Evolutionary conservation across 768 basidiomycete genomes (phyloP).

Genomic region (Suillus tomentosus): DNA sequence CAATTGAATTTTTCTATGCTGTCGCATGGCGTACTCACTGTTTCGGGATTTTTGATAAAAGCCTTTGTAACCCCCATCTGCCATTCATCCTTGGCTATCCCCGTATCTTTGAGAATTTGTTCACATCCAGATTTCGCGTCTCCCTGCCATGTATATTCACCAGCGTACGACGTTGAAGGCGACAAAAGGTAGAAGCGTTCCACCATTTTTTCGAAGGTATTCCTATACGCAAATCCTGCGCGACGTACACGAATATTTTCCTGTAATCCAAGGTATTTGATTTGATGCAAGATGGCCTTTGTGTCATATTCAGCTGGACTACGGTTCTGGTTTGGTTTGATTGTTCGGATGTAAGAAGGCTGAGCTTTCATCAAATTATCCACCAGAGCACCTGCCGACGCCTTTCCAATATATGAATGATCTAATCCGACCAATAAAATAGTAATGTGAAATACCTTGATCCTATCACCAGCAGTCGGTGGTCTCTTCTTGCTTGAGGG

Average conservation of each 20-base stretch:
- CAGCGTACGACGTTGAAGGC: conserved; percentile 94
- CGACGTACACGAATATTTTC: conserved; percentile 98
- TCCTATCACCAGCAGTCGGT: conserved; percentile 96
- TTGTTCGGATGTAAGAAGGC: conserved; percentile 98
- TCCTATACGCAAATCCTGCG: conserved; percentile 97
- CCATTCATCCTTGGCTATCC: conserved; percentile 97
- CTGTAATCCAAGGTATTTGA: conserved; percentile 97
- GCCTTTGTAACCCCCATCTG: conserved; percentile 99
- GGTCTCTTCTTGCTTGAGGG: conserved; percentile 97
- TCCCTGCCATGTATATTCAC: conserved; percentile 96
- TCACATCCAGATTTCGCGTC: conserved; percentile 90
- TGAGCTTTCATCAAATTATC: conserved; percentile 97
- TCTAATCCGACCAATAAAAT: not conserved
- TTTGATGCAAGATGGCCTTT: conserved; percentile 96
- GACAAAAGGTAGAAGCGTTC: conserved; percentile 97
- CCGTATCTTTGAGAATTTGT: conserved; percentile 90
- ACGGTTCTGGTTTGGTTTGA: conserved; percentile 98
- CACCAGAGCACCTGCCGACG: conserved; percentile 93
- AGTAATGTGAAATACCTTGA: conserved; percentile 61
- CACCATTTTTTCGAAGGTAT: conserved; percentile 99
- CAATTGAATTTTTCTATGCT: too few relatives aligned
- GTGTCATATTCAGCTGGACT: conserved; percentile 89
- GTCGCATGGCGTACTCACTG: conserved; percentile 49
- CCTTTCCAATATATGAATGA: conserved; percentile 38
- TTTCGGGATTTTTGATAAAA: conserved; percentile 99